Conservation (phyloP, 164 flowering plant species). For the Annona cherimola region DNA sequence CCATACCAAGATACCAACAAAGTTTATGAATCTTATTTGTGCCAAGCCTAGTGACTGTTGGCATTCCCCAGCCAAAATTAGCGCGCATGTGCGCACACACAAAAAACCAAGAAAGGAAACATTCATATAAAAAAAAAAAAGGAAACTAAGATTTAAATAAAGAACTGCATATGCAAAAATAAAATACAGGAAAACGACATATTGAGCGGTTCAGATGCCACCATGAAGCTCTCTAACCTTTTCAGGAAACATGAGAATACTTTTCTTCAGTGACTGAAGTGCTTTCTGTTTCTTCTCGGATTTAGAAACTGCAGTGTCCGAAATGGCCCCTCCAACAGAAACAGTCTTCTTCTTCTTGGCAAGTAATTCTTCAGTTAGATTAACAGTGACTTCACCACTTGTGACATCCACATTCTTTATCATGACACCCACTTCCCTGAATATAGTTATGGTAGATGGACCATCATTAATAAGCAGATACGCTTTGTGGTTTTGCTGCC, state of each 20-base stretch:
- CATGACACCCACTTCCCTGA: constrained; percentile 74
- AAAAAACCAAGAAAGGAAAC: neutral
- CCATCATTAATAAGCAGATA: neutral
- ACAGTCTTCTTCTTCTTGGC: constrained; percentile 1
- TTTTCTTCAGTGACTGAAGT: constrained; percentile 8
- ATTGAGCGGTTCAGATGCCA: neutral
- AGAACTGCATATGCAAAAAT: neutral
- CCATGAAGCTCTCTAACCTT: constrained; percentile 7
- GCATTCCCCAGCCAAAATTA: neutral
- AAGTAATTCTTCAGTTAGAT: constrained; percentile 24
- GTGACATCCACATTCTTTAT: constrained; percentile 61
- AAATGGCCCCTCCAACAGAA: neutral
- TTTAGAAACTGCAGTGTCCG: neutral
- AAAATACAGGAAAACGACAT: neutral
- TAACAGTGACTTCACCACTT: constrained; percentile 62
- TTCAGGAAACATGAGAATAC: constrained; percentile 6
- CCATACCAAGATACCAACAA: neutral
- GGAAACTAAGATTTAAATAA: neutral
- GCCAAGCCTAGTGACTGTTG: neutral
- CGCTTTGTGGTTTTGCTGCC: neutral
- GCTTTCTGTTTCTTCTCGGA: constrained; percentile 4
- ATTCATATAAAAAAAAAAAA: neutral
- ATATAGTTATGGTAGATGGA: constrained; percentile 20
- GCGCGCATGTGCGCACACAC: neutral
- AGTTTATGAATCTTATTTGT: neutral